Evolutionary conservation across 2,329 filamentous ascomycete species (phyloP), one percentile per base, ranked within the genome.

Genomic region (Raffaelea albimanens): DNA sequence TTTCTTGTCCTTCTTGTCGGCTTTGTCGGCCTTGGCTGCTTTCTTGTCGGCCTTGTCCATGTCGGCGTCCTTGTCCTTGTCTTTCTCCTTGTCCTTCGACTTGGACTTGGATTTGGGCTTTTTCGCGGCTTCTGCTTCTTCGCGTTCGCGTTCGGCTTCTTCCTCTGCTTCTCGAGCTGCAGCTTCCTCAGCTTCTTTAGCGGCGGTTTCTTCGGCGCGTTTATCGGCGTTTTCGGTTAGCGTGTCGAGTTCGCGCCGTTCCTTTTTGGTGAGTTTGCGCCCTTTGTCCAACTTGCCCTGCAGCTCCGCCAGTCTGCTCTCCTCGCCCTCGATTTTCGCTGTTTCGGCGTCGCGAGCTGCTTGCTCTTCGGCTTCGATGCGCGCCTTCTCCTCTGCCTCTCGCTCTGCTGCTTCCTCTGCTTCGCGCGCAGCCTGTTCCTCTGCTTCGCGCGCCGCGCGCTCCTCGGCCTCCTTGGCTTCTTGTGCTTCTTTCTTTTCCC

Each of bases 91-190:
- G 23, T 40, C 34, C 43, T 53, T 53, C 20, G 54, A 53, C 46
- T 61, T 62, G 25, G 58, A 57, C 46, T 64, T 72, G 23, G 65
- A 62, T 55, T 70, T 71, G 54, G 66, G 67, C 50, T 66, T 65
- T 39, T 63, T 55, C 1, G 56, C 56, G 23, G 52, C 40, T 23
- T 56, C 57, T 31, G 59, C 56, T 54, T 70, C 66, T 40, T 66
- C 63, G 13, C 62, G 64, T 50, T 69, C 64, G 34, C 62, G 60
- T 5, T 62, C 60, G 22, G 57, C 58, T 22, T 59, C 52, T 23
- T 61, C 57, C 41, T 59, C 57, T 19, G 60, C 55, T 49, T 62
- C 58, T 3, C 53, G 55, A 50, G 59, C 60, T 5, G 58, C 64
- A 45, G 65, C 62, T 38, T 64, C 62, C 43, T 67, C 67, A 4